These are phyloP conservation scores for Cystobasidium slooffiae DNA, from an alignment of 1,284 basidiomycete genomes.

Conservation along the genomic window DNA sequence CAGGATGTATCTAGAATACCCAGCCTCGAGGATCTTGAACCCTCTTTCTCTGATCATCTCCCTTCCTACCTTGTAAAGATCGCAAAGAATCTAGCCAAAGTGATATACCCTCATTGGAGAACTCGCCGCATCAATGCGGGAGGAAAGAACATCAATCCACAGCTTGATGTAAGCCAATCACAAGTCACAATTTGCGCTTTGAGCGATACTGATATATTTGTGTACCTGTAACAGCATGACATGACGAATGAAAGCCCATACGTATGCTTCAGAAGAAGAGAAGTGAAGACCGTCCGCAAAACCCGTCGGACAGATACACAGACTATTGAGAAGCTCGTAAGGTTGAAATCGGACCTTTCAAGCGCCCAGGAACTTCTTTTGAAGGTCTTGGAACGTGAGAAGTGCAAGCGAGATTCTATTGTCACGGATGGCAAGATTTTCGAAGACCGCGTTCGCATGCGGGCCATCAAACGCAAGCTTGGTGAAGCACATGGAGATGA, in stretches of 20 bases:
- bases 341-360: constrained; percentile 75
- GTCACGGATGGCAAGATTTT: constrained; percentile 71
- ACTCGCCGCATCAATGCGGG: constrained; percentile 72
- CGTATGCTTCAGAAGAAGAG: constrained; percentile 94
- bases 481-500: constrained; percentile 75
- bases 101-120: constrained; percentile 80
- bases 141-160: constrained; percentile 77
- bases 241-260: constrained; percentile 95
- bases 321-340: constrained; percentile 82
- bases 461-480: constrained; percentile 78
- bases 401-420: constrained; percentile 69
- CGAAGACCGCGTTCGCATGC: constrained; percentile 75
- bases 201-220: neutral
- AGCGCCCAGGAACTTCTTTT: constrained; percentile 74
- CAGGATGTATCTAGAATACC: constrained; percentile 65
- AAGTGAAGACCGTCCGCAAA: constrained; percentile 92
- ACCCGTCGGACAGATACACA: constrained; percentile 87
- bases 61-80: constrained; percentile 28
- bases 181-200: constrained; percentile 47
- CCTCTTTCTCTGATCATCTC: constrained; percentile 53
- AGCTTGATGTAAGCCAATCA: constrained; percentile 69
- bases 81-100: constrained; percentile 66
- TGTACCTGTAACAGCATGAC: constrained; percentile 67
- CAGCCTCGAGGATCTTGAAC: constrained; percentile 76
- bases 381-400: constrained; percentile 72